These are phyloP conservation scores for Trypanosomatidae sp. DNA, from an alignment of 208 protist species.

Conservation along the genomic window DNA sequence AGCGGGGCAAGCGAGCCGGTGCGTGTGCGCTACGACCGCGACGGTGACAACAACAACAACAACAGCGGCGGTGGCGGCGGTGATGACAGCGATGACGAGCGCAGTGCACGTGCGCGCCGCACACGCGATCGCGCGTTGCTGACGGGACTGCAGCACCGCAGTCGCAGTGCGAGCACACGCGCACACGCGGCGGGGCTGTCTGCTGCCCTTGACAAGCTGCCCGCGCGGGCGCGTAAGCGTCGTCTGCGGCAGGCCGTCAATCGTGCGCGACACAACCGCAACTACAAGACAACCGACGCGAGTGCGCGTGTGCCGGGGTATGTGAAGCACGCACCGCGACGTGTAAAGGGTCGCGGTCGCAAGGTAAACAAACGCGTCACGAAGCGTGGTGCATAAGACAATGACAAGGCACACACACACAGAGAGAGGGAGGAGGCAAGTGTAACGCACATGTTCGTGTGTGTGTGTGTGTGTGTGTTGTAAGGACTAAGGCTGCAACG, in stretches of 20 bases:
- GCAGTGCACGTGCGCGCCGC: constrained; percentile 12
- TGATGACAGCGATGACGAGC: constrained; percentile 28
- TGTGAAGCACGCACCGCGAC: constrained; percentile 48
- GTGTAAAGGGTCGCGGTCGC: constrained; percentile 68
- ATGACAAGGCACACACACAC: too few relatives aligned
- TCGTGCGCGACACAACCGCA: constrained; percentile 57
- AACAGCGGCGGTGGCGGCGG: constrained; percentile 13
- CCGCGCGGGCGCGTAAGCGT: constrained; percentile 51
- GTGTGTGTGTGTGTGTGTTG: constrained; percentile 2
- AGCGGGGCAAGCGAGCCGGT: constrained; percentile 52
- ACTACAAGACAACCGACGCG: constrained; percentile 70
- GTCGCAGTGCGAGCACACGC: background rate
- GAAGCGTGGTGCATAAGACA: constrained; percentile 41
- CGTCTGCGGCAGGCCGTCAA: constrained; percentile 54
- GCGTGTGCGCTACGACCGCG: constrained; percentile 58
- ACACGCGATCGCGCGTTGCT: constrained; percentile 45
- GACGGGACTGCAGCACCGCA: constrained; percentile 22
- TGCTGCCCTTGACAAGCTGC: constrained; percentile 19
- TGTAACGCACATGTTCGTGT: background rate
- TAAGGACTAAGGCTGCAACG: background rate
- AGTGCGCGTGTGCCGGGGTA: constrained; percentile 73
- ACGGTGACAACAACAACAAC: constrained; percentile 18
- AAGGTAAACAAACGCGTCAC: constrained; percentile 71
- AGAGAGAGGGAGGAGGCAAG: background rate
- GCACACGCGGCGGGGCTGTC: constrained; percentile 8